Evolutionary conservation across 2,329 filamentous ascomycete genomes (phyloP).

Genomic region (Intubia oerlemansii): DNA sequence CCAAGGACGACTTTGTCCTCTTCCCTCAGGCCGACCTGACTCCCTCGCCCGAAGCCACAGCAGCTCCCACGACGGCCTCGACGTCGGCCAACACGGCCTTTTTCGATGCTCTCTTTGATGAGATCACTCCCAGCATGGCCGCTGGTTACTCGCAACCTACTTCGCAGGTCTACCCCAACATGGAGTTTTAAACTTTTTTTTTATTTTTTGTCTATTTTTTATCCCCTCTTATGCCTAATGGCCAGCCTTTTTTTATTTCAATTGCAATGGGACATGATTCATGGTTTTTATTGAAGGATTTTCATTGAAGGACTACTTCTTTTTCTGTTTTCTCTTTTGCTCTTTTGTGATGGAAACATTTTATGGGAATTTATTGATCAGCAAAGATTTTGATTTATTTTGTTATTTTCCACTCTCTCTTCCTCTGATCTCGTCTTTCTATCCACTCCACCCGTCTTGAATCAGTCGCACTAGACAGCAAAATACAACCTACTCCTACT

Average conservation of each 20-base stretch:
- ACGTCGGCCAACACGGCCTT: slow-evolving; percentile 6
- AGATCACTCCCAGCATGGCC: slow-evolving; percentile 24
- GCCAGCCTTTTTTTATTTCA: too few species aligned
- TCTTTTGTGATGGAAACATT: not conserved
- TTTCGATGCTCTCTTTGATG: slow-evolving; percentile 25
- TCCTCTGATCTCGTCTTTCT: not conserved
- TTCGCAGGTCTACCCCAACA: slow-evolving; percentile 23
- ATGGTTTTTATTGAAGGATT: too few species aligned
- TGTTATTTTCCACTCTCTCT: not conserved
- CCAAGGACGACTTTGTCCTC: slow-evolving; percentile 45
- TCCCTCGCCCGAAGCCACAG: not conserved
- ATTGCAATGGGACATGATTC: too few species aligned
- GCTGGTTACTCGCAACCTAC: slow-evolving; percentile 29
- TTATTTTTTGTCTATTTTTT: slow-evolving; percentile 1
- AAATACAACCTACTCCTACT: too few species aligned
- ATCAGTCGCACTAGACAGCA: too few species aligned
- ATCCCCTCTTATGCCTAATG: not conserved
- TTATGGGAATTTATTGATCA: too few species aligned
- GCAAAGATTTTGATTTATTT: not conserved
- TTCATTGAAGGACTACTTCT: too few species aligned
- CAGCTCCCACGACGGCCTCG: not conserved
- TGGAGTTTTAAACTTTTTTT: slow-evolving; percentile 16
- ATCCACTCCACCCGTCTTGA: too few species aligned
- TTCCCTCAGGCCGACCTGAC: slow-evolving; percentile 23
- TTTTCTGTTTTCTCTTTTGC: slow-evolving; percentile 16